Evolutionary conservation across 2,329 filamentous ascomycete genomes (phyloP).

Genomic region (Botrytis hyacinthi): DNA sequence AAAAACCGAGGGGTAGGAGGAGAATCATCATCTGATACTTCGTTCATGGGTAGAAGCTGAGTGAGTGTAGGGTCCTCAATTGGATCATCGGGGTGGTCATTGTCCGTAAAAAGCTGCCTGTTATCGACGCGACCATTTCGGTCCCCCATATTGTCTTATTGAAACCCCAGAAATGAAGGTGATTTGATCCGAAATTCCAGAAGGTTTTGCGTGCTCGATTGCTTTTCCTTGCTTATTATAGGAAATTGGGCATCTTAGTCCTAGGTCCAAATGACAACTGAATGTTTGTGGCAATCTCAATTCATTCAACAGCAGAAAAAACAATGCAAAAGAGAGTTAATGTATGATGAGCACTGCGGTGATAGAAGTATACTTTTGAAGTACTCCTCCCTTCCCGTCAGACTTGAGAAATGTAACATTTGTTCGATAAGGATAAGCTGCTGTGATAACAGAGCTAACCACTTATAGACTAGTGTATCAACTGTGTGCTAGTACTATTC

Average conservation of each 20-base stretch:
- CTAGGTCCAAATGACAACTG: background rate
- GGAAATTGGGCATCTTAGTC: background rate
- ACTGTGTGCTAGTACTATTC: background rate
- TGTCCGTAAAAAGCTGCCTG: conserved; percentile 24
- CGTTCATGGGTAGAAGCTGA: conserved; percentile 41
- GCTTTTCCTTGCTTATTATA: background rate
- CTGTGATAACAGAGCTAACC: background rate
- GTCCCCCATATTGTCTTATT: conserved; percentile 15
- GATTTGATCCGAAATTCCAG: conserved; percentile 12
- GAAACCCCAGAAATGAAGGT: background rate
- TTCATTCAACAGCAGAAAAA: background rate
- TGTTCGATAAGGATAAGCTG: conserved; percentile 1
- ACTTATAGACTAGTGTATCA: background rate
- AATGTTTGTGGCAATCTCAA: no score
- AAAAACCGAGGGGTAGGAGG: conserved; percentile 59
- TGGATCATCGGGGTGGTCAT: conserved; percentile 37
- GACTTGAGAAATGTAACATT: background rate
- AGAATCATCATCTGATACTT: conserved; percentile 45
- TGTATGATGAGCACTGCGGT: background rate
- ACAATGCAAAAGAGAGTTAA: background rate
- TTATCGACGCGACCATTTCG: conserved; percentile 29
- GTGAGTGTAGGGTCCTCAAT: conserved; percentile 34
- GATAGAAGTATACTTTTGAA: background rate
- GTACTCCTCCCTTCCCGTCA: background rate
- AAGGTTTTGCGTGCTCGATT: background rate